A percentile compares a stretch with the other conserved stretches of the same genome.
phyloP scores from a whole-genome alignment of 2,329 filamentous ascomycete species.

The Calcarisporium arbuscula region DNA sequence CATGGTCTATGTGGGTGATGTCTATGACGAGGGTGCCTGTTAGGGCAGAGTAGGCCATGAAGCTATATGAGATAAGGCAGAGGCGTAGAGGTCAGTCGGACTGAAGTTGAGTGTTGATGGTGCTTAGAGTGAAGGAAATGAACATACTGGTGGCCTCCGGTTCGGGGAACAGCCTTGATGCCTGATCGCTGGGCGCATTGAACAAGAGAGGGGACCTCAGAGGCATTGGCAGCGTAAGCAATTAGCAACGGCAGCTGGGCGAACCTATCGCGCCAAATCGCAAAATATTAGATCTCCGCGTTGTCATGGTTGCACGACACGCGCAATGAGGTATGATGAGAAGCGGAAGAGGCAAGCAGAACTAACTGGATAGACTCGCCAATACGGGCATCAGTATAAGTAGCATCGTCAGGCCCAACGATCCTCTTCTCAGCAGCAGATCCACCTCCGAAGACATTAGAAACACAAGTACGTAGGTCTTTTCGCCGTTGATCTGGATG shows the following conservation, averaged over 20 bases:
- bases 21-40: slow-evolving; percentile 11
- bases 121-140: no score
- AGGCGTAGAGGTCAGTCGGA: no score
- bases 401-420: slow-evolving; percentile 1
- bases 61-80: slow-evolving; percentile 1
- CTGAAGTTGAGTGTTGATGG: no score
- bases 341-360: neutral
- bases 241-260: slow-evolving; percentile 7
- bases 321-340: no score
- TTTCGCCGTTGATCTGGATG: neutral
- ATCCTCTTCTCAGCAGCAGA: slow-evolving; percentile 1
- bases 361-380: slow-evolving; percentile 9
- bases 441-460: neutral
- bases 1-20: slow-evolving; percentile 12
- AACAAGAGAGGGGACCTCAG: slow-evolving; percentile 8
- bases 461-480: slow-evolving; percentile 1
- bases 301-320: no score
- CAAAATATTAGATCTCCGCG: neutral
- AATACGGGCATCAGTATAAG: slow-evolving; percentile 7
- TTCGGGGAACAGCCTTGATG: slow-evolving; percentile 10
- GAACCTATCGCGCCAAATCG: no score
- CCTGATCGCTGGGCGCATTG: slow-evolving; percentile 8
- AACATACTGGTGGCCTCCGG: slow-evolving; percentile 11
- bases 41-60: slow-evolving; percentile 10
- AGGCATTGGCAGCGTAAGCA: slow-evolving; percentile 7